phyloP scores from a whole-genome alignment of 2,329 filamentous ascomycete genomes.

The Elsinoe fawcettii region DNA sequence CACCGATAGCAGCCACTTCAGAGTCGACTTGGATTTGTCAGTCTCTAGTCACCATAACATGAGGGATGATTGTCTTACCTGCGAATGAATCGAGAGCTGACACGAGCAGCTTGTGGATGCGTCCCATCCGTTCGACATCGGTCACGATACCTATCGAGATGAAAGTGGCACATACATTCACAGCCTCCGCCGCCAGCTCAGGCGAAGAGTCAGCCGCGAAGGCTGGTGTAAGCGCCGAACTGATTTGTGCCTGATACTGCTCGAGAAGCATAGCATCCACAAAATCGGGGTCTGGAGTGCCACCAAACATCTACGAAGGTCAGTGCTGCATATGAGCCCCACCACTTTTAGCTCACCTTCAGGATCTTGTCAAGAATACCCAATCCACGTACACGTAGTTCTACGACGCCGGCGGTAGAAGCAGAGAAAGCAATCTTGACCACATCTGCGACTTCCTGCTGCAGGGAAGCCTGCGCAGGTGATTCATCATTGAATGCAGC shows the following conservation, averaged over 20 bases:
- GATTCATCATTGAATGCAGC: constrained; percentile 71
- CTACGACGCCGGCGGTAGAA: constrained; percentile 85
- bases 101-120: constrained; percentile 88
- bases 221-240: constrained; percentile 88
- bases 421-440: constrained; percentile 96
- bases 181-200: constrained; percentile 87
- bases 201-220: constrained; percentile 95
- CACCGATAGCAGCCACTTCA: constrained; percentile 81
- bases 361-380: constrained; percentile 90
- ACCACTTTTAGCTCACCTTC: constrained; percentile 42
- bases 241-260: constrained; percentile 97
- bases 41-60: not conserved
- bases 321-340: not conserved
- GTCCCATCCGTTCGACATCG: constrained; percentile 96
- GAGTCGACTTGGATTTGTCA: constrained; percentile 79
- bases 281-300: constrained; percentile 91
- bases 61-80: constrained; percentile 36
- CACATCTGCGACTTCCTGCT: constrained; percentile 80
- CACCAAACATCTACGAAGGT: constrained; percentile 67
- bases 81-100: constrained; percentile 88
- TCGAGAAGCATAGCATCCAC: constrained; percentile 93
- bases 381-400: constrained; percentile 81
- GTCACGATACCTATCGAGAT: constrained; percentile 96
- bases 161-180: constrained; percentile 97
- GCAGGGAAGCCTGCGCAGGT: constrained; percentile 66